Evolutionary conservation across 2,329 filamentous ascomycete species (phyloP), one percentile per base, ranked within the genome.

Genomic region (Arthrinium phaeospermum): DNA sequence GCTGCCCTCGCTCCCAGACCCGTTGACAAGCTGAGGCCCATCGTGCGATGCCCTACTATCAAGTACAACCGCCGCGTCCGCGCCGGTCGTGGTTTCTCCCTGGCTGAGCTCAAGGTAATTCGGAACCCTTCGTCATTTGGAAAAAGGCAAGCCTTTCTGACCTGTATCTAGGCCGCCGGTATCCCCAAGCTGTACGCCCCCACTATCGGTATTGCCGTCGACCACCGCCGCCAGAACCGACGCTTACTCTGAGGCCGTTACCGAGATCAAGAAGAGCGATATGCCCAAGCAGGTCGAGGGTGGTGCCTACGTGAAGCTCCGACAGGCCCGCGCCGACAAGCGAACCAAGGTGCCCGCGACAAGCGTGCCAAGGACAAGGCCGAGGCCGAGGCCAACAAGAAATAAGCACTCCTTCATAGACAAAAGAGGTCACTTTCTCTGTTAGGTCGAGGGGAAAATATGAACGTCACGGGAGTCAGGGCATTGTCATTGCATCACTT

Each of bases 31-130:
- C 91, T 99, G 84, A 92, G 95, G 85, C 96, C 96, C 79, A 88
- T 98, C 86, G 96, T 99, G 81, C 94, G 95, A 89, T 98, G 96
- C 93, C 96, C 96, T 84, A 96, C 94, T 82, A 87, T 98, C 90
- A 98, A 97, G 91, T 97, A 99, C 91, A 99, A 99, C 94, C 95
- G 96, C 85, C 95, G 95, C 85, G 93, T 97, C 84, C 93, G 96
- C 85, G 91, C 94, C 83, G 96, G 96, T 86, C 95, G 96, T 90
- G 96, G 96, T 85, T 99, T 99, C 93, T 94, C 96, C 81, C 90
- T 98, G 79, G 90, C 92, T 88, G 96, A 99, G 91, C 91, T 99
- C 85, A 99, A 99, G 95, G 96, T 98, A 93, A 78, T 85, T 79
- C 71, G 6, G 46, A 24, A 14, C 57, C 53, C 67, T 45, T 73